These are phyloP conservation scores for Populus pruinosa DNA, from an alignment of 345 rosid species.

Conservation along the genomic window DNA sequence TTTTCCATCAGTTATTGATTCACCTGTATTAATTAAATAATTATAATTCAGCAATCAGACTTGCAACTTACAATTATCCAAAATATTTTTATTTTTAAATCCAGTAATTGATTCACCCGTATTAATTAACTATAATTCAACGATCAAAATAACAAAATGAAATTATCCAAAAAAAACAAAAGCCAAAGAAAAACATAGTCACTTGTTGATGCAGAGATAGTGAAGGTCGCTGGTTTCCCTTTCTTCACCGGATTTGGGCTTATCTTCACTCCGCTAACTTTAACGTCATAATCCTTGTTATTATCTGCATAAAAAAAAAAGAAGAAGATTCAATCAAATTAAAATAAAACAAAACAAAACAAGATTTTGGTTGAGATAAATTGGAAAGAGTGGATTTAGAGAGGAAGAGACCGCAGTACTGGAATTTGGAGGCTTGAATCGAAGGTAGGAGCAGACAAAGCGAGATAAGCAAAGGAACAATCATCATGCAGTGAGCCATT, in stretches of 20 bases:
- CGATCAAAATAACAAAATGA: no score
- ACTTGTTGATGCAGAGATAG: conserved; percentile 41
- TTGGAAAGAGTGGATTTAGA: neutral
- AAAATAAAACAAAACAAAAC: neutral
- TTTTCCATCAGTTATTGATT: conserved; percentile 60
- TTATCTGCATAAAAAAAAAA: conserved; percentile 24
- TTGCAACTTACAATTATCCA: neutral
- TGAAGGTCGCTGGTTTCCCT: conserved; percentile 44
- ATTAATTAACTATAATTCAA: no score
- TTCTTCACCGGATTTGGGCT: conserved; percentile 42
- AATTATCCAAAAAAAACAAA: neutral
- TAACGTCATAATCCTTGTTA: conserved; percentile 33
- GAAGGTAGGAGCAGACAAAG: conserved; percentile 25
- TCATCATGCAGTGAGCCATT: conserved; percentile 1
- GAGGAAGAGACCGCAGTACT: conserved; percentile 38
- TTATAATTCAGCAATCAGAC: neutral
- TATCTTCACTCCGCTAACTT: conserved; percentile 43
- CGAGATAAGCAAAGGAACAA: conserved; percentile 7
- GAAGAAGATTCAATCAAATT: neutral
- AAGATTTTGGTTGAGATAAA: neutral
- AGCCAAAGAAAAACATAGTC: neutral
- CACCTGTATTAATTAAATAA: conserved; percentile 28
- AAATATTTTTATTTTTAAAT: no score
- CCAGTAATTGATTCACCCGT: no score
- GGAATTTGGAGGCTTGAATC: conserved; percentile 29